A percentile compares a stretch with the other conserved stretches of the same genome.
Conservation (phyloP, 2,329 filamentous ascomycete genomes). For the Pseudogymnoascus sp. region DNA sequence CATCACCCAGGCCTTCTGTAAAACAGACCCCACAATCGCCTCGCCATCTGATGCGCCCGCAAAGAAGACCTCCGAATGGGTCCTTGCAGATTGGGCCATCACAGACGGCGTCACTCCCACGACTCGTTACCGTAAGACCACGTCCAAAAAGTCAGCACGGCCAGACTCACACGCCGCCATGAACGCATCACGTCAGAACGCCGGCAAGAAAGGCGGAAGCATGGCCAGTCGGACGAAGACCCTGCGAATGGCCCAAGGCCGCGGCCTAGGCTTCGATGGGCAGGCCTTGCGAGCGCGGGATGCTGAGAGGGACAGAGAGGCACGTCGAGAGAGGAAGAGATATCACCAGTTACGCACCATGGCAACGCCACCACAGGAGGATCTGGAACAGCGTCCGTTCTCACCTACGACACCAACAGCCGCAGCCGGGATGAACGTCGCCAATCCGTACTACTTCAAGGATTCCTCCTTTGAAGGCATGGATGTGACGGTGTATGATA, state of each 20-base stretch:
- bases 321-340: background rate
- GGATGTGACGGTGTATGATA: conserved; percentile 19
- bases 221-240: conserved; percentile 6
- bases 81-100: conserved; percentile 63
- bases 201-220: conserved; percentile 8
- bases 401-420: conserved; percentile 2
- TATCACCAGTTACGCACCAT: conserved; percentile 1
- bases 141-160: conserved; percentile 18
- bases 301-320: background rate
- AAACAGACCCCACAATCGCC: conserved; percentile 35
- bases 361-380: background rate
- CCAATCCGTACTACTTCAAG: conserved; percentile 20
- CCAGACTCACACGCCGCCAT: background rate
- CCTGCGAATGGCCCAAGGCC: background rate
- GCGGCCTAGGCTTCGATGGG: background rate
- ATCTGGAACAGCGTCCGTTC: conserved; percentile 1
- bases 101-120: conserved; percentile 74
- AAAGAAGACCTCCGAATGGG: conserved; percentile 71
- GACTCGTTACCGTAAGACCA: conserved; percentile 63
- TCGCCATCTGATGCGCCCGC: conserved; percentile 38
- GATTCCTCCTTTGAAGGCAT: conserved; percentile 16
- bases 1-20: conserved; percentile 45
- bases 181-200: background rate
- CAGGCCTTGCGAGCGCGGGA: background rate
- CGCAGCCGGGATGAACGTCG: conserved; percentile 18